phyloP scores from a whole-genome alignment of 257 asterid genomes.

The Eucommia ulmoides region DNA sequence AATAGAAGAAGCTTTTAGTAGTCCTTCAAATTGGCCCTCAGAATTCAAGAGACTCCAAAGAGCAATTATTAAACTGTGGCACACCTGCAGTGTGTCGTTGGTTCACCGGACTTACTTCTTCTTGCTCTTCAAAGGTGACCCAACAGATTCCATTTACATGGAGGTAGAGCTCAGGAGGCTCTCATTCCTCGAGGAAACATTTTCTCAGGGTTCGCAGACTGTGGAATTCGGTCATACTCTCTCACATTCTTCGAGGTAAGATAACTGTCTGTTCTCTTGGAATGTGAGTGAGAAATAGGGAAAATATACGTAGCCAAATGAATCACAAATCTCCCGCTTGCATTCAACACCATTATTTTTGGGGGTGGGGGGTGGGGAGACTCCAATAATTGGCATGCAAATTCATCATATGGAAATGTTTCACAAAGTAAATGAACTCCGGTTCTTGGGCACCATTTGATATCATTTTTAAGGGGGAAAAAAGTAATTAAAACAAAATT shows the following conservation, averaged over 20 bases:
- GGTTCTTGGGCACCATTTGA: not conserved
- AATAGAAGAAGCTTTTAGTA: slow-evolving; percentile 46
- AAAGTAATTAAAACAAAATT: no score
- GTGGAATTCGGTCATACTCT: slow-evolving; percentile 40
- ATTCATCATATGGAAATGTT: not conserved
- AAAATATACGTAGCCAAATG: not conserved
- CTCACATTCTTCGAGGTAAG: slow-evolving; percentile 59
- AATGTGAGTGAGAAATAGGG: not conserved
- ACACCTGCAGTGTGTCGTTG: slow-evolving; percentile 61
- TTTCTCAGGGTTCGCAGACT: slow-evolving; percentile 48
- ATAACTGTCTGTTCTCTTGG: not conserved
- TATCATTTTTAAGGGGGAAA: not conserved
- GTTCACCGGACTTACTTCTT: slow-evolving; percentile 81
- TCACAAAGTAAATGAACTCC: not conserved
- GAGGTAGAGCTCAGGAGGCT: slow-evolving; percentile 83
- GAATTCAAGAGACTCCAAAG: slow-evolving; percentile 72
- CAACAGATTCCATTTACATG: slow-evolving; percentile 74
- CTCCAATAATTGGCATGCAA: no score
- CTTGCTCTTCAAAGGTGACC: slow-evolving; percentile 82
- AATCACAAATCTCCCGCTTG: no score
- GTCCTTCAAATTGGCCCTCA: slow-evolving; percentile 45
- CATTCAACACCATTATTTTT: no score
- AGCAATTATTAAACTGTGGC: slow-evolving; percentile 81
- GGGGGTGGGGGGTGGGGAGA: no score
- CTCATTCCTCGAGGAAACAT: slow-evolving; percentile 52